Conservation (phyloP, 1,284 basidiomycete species). For the Cryptococcus sp. region DNA sequence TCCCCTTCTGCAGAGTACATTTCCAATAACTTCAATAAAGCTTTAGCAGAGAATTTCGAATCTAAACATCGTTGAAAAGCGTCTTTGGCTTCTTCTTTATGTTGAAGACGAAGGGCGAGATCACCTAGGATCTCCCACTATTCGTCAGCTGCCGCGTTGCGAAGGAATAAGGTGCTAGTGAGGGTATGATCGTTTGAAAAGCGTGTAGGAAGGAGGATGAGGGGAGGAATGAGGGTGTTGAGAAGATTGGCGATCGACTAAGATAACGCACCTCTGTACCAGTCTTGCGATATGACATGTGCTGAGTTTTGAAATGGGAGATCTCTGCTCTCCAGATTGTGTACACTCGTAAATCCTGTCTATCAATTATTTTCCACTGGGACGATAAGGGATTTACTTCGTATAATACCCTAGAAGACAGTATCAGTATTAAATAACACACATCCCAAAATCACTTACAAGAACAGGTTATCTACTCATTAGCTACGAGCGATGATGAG, state of each 20-base stretch:
- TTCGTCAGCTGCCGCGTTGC: neutral
- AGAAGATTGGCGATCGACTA: neutral
- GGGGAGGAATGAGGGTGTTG: neutral
- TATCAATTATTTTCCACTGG: neutral
- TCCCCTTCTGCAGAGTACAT: slow-evolving; percentile 93
- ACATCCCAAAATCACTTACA: too few species aligned
- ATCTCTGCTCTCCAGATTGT: slow-evolving; percentile 99
- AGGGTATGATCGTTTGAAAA: neutral
- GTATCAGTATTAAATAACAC: too few species aligned
- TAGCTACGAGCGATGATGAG: too few species aligned
- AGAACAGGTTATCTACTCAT: slow-evolving; percentile 75
- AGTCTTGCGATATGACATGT: slow-evolving; percentile 94
- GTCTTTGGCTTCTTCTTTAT: slow-evolving; percentile 97
- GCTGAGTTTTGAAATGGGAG: slow-evolving; percentile 95
- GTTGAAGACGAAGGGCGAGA: slow-evolving; percentile 82
- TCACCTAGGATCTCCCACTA: slow-evolving; percentile 97
- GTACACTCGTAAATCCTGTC: slow-evolving; percentile 94
- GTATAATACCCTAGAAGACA: slow-evolving; percentile 63
- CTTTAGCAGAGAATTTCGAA: slow-evolving; percentile 80
- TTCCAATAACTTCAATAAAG: slow-evolving; percentile 87
- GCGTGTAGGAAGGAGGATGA: neutral
- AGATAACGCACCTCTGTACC: slow-evolving; percentile 60
- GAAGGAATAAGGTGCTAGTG: too few species aligned
- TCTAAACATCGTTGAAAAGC: slow-evolving; percentile 94
- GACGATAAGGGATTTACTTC: slow-evolving; percentile 57